These are phyloP conservation scores for Fonsecaea monophora DNA, from an alignment of 2,329 filamentous ascomycete genomes.

Conservation along the genomic window DNA sequence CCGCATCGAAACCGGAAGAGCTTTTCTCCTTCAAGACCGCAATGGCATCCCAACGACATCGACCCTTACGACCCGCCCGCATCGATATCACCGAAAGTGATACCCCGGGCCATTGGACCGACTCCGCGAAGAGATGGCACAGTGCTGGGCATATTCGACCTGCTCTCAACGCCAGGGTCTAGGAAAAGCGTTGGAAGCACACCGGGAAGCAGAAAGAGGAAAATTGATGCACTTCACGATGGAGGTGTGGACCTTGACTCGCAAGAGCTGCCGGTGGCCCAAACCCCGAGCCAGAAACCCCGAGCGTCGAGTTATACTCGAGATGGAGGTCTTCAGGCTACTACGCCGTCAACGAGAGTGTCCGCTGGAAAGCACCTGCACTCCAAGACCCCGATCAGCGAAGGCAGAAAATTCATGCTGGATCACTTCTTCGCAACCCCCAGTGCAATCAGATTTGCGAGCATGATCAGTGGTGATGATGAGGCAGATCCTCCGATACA, in stretches of 20 bases:
- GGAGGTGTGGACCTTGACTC: conserved; percentile 40
- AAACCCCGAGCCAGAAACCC: conserved; percentile 49
- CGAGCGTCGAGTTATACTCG: background rate
- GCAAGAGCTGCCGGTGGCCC: conserved; percentile 32
- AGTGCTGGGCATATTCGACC: conserved; percentile 56
- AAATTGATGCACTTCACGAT: conserved; percentile 24
- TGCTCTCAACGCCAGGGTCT: conserved; percentile 51
- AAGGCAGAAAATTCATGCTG: conserved; percentile 54
- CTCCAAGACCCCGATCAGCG: conserved; percentile 51
- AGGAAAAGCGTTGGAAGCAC: conserved; percentile 44
- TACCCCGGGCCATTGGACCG: conserved; percentile 53
- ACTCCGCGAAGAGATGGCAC: conserved; percentile 58
- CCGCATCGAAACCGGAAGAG: conserved; percentile 24
- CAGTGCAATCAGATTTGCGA: conserved; percentile 52
- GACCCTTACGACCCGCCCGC: conserved; percentile 56
- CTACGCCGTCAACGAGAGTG: conserved; percentile 35
- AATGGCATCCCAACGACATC: conserved; percentile 48
- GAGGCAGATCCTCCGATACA: conserved; percentile 7
- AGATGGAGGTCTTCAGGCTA: conserved; percentile 17
- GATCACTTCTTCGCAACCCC: conserved; percentile 56
- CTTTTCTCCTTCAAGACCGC: conserved; percentile 47
- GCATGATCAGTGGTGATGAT: conserved; percentile 41
- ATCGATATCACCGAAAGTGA: conserved; percentile 40
- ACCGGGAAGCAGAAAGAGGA: conserved; percentile 38
- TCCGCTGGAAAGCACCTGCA: conserved; percentile 37